Percentiles rank a stretch among this genome's conserved stretches.
phyloP scores from a whole-genome alignment of 2,329 filamentous ascomycete species.

The Fusarium nodosum region DNA sequence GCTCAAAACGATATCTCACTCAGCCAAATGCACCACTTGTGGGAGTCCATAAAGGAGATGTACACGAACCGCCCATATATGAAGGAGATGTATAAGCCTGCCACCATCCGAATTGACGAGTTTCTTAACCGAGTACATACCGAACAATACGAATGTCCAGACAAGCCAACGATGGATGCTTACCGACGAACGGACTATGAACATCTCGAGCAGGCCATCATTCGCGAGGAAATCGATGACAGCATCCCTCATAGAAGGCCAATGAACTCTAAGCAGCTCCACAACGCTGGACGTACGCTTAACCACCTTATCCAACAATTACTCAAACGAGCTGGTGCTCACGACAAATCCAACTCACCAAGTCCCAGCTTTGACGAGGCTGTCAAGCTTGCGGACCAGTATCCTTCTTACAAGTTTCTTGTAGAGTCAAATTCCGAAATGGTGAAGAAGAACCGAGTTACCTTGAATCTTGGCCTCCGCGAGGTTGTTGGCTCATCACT shows the following conservation, averaged over 20 bases:
- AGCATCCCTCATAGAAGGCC: slow-evolving; percentile 42
- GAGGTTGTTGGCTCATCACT: slow-evolving; percentile 48
- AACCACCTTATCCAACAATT: slow-evolving; percentile 51
- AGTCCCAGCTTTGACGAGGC: slow-evolving; percentile 52
- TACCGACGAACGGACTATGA: slow-evolving; percentile 50
- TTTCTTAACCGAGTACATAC: slow-evolving; percentile 48
- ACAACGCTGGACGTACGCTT: slow-evolving; percentile 47
- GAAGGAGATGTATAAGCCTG: slow-evolving; percentile 54
- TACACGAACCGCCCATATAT: slow-evolving; percentile 54
- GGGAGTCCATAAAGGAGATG: slow-evolving; percentile 52
- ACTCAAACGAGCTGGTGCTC: slow-evolving; percentile 47
- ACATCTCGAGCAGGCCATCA: slow-evolving; percentile 50
- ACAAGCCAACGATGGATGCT: slow-evolving; percentile 39
- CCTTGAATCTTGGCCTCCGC: slow-evolving; percentile 52
- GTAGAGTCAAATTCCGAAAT: slow-evolving; percentile 46
- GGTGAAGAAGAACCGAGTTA: slow-evolving; percentile 46
- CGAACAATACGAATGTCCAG: slow-evolving; percentile 50
- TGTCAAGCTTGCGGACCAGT: slow-evolving; percentile 36
- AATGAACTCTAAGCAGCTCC: slow-evolving; percentile 48
- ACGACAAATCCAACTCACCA: slow-evolving; percentile 39
- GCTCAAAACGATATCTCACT: slow-evolving; percentile 39
- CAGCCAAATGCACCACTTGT: slow-evolving; percentile 53
- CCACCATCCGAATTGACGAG: slow-evolving; percentile 47
- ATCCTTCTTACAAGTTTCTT: slow-evolving; percentile 46
- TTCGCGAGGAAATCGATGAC: slow-evolving; percentile 49